A percentile compares a stretch with the other conserved stretches of the same genome.
Conservation (phyloP, 148 eudicot genomes). For the Rhododendron simsii region DNA sequence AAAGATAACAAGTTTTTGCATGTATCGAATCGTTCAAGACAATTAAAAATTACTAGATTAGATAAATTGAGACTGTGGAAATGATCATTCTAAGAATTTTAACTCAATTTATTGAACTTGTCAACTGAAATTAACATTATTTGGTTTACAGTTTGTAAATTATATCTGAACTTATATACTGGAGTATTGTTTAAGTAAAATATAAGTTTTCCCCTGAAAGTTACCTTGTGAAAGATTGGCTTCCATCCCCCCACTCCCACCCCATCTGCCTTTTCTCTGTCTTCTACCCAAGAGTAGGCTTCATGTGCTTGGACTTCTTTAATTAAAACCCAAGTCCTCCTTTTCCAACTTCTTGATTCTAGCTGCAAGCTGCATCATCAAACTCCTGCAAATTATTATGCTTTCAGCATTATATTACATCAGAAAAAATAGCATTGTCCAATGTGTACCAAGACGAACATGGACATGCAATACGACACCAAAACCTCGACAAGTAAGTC, state of each 20-base stretch:
- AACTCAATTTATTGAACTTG: too few species aligned
- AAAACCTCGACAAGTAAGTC: not conserved
- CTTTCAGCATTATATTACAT: not conserved
- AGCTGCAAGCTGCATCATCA: not conserved
- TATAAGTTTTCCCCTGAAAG: too few species aligned
- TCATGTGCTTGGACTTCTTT: conserved; percentile 8
- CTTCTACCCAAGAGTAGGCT: conserved; percentile 5
- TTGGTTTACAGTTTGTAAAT: too few species aligned
- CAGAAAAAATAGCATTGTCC: not conserved
- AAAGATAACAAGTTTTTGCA: too few species aligned
- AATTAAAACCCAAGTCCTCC: not conserved
- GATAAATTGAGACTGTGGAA: too few species aligned
- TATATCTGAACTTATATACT: too few species aligned
- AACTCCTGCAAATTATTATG: not conserved
- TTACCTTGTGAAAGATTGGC: not conserved
- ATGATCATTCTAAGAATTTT: too few species aligned
- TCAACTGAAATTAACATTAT: too few species aligned
- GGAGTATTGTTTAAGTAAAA: too few species aligned
- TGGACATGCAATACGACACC: not conserved
- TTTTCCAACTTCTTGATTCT: not conserved
- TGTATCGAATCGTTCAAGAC: too few species aligned
- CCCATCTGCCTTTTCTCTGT: not conserved
- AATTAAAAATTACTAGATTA: too few species aligned
- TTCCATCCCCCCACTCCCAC: not conserved
- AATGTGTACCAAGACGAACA: not conserved